Evolutionary conservation across 495 filamentous ascomycete genomes (phyloP).

Genomic region (Amphirosellinia nigrospora): DNA sequence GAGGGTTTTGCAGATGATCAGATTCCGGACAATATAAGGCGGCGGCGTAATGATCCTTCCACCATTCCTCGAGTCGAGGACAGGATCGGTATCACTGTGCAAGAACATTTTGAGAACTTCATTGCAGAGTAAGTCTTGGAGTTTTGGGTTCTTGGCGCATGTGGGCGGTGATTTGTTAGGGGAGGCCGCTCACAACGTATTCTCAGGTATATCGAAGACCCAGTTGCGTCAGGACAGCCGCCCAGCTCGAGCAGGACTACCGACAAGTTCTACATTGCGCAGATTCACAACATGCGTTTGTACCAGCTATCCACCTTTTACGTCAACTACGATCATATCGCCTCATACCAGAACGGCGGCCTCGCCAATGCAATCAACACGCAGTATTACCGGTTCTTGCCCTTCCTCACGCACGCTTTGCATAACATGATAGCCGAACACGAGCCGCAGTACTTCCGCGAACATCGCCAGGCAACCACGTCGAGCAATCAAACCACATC

Average conservation of each 20-base stretch:
- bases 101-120: constrained; percentile 84
- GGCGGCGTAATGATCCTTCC: constrained; percentile 63
- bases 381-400: constrained; percentile 94
- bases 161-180: neutral
- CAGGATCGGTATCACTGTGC: constrained; percentile 81
- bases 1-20: constrained; percentile 65
- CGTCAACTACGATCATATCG: constrained; percentile 91
- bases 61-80: constrained; percentile 85
- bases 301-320: constrained; percentile 95
- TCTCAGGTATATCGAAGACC: constrained; percentile 76
- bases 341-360: constrained; percentile 69
- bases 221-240: constrained; percentile 71
- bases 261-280: constrained; percentile 95
- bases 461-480: constrained; percentile 78
- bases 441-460: constrained; percentile 90
- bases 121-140: constrained; percentile 72
- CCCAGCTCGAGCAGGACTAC: constrained; percentile 76
- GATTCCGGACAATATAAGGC: constrained; percentile 57
- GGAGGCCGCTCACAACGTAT: neutral
- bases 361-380: constrained; percentile 83
- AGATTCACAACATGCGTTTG: constrained; percentile 86
- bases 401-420: constrained; percentile 86
- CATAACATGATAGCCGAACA: constrained; percentile 94
- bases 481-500: constrained; percentile 70
- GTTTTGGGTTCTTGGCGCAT: neutral